Evolutionary conservation across 805 yeast species (phyloP), one percentile per base, ranked within the genome.

Genomic region (Starmerella kuoi): DNA sequence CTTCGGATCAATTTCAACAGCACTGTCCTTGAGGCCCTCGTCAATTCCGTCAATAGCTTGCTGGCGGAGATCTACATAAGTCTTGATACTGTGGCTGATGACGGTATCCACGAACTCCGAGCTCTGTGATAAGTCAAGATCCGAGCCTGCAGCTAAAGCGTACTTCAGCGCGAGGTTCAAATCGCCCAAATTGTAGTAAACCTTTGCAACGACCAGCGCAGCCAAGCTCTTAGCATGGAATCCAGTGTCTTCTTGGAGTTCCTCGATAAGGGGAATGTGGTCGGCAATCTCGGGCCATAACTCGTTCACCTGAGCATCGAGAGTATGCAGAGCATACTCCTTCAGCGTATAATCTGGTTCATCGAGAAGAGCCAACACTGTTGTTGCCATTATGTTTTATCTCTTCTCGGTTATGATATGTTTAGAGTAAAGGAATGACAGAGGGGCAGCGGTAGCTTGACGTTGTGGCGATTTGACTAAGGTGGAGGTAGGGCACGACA

Each of bases 241-340:
- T 20, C 70, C 61, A 45, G 73, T 70, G 60, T 88, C 94, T 63
- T 91, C 97, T 56, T 79, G 86, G 41, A 91, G 67, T 50, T 85
- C 94, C 65, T 91, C 98, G 55, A 91, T 81, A 42, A 82, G 86
- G 23, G 83, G 68, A 47, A 91, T 74, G 56, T 73, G 77, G 64
- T 91, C 91, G 44, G 98, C 94, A 44, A 91, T 82, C 66, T 91
- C 97, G 2, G 98, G 85, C 98, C 98, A 91, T 45, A 85, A 70
- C 61, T 84, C 87, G 64, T 86, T 94, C 39, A 85, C 95, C 38
- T 81, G 73, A 22, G 66, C 72, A 59, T 86, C 82, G 51, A 91
- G 73, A 17, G 94, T 77, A 43, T 78, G 67, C 57, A 91, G 71
- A 17, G 97, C 98, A 59, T 84, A 83, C 27, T 79, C 69, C 61